Conservation (phyloP, 1,139 yeast genomes). For the Debaryomyces psychrophilus region DNA sequence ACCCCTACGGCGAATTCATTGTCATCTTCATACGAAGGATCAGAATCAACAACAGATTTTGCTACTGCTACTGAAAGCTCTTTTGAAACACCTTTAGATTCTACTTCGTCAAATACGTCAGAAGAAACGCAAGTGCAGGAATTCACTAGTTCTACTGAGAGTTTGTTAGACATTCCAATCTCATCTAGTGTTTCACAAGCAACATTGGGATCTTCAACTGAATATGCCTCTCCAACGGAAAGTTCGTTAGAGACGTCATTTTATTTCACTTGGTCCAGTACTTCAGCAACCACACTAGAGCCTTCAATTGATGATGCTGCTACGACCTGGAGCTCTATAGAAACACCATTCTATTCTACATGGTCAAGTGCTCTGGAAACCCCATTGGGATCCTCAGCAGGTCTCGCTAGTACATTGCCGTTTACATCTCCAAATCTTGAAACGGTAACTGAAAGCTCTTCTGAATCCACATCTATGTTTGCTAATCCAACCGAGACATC, state of each 20-base stretch:
- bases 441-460: neutral
- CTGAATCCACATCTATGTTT: slow-evolving; percentile 6
- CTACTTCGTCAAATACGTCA: neutral
- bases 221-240: neutral
- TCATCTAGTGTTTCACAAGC: neutral
- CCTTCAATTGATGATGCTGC: neutral
- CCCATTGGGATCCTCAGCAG: neutral
- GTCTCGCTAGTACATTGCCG: neutral
- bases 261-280: neutral
- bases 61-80: slow-evolving; percentile 10
- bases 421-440: neutral
- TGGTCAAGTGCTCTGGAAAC: neutral
- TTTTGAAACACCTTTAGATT: neutral
- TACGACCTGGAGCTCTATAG: neutral
- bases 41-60: slow-evolving; percentile 5
- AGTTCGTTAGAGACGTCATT: neutral
- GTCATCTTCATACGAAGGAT: slow-evolving; percentile 6
- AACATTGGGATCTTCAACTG: neutral
- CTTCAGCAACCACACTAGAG: neutral
- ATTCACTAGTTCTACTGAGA: neutral
- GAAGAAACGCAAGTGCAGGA: neutral
- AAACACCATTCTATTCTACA: neutral
- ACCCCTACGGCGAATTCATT: slow-evolving; percentile 7
- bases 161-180: neutral
- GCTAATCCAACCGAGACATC: neutral